phyloP scores from a whole-genome alignment of 2,329 filamentous ascomycete species.

The Arachnomyces sp. region DNA sequence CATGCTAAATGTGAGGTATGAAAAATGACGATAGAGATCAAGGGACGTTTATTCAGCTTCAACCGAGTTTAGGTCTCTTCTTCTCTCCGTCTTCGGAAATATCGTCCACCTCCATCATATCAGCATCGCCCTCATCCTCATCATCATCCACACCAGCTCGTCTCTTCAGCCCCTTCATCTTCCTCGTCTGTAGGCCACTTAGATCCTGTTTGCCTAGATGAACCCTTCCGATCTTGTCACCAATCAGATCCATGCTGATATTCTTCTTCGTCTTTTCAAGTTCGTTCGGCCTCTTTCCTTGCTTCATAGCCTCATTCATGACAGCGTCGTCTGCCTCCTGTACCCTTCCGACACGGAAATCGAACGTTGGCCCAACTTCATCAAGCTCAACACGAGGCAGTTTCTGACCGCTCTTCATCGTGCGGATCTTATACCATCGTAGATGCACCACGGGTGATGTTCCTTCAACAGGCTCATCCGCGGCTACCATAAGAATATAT shows the following conservation, averaged over 20 bases:
- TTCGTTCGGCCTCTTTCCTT: slow-evolving; percentile 57
- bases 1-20: slow-evolving; percentile 5
- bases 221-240: slow-evolving; percentile 91
- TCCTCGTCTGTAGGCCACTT: slow-evolving; percentile 78
- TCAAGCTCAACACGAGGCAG: slow-evolving; percentile 87
- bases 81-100: slow-evolving; percentile 26
- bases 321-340: slow-evolving; percentile 69
- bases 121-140: slow-evolving; percentile 42
- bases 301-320: slow-evolving; percentile 86
- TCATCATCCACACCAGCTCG: slow-evolving; percentile 56
- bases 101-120: slow-evolving; percentile 23
- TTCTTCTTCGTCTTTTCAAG: slow-evolving; percentile 81
- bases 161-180: slow-evolving; percentile 98
- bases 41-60: slow-evolving; percentile 1
- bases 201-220: slow-evolving; percentile 90
- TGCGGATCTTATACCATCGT: slow-evolving; percentile 77
- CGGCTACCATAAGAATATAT: slow-evolving; percentile 76
- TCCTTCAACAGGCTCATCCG: slow-evolving; percentile 53
- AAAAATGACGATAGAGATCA: not conserved
- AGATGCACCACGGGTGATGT: slow-evolving; percentile 48
- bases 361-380: slow-evolving; percentile 90
- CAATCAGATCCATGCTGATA: slow-evolving; percentile 79
- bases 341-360: slow-evolving; percentile 76
- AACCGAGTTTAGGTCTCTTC: slow-evolving; percentile 22
- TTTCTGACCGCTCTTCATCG: slow-evolving; percentile 77